Evolutionary conservation across 2,329 filamentous ascomycete species (phyloP).

Genomic region (Bipolaris oryzae): DNA sequence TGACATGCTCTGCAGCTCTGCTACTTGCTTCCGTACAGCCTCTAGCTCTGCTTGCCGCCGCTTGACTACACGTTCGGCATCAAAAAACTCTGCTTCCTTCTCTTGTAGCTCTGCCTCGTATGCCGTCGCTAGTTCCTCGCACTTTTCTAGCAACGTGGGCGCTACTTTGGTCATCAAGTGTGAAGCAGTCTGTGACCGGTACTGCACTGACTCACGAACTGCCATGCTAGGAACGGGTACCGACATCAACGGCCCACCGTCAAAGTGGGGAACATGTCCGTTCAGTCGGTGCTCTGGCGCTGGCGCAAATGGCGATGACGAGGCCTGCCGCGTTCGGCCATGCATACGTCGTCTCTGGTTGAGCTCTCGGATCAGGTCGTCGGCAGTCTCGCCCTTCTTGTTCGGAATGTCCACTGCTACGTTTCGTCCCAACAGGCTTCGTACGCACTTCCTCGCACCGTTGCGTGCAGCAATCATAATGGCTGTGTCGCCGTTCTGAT

Average conservation of each 20-base stretch:
- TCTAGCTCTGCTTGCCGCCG: constrained; percentile 73
- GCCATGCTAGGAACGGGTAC: constrained; percentile 33
- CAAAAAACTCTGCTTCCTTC: constrained; percentile 63
- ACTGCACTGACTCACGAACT: constrained; percentile 37
- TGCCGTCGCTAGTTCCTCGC: constrained; percentile 51
- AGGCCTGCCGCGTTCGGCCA: constrained; percentile 66
- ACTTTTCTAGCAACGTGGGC: constrained; percentile 59
- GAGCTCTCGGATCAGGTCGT: constrained; percentile 76
- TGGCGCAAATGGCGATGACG: constrained; percentile 67
- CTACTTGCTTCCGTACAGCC: constrained; percentile 64
- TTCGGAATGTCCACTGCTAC: constrained; percentile 85
- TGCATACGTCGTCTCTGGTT: constrained; percentile 72
- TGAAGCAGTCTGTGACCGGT: constrained; percentile 56
- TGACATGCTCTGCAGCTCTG: constrained; percentile 54
- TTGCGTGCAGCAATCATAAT: constrained; percentile 88
- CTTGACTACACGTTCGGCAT: constrained; percentile 55
- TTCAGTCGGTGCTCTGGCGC: constrained; percentile 44
- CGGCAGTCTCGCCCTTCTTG: constrained; percentile 78
- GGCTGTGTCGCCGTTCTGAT: constrained; percentile 88
- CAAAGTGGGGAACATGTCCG: constrained; percentile 30
- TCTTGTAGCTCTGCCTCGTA: constrained; percentile 79
- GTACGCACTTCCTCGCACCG: constrained; percentile 76
- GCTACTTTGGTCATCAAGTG: constrained; percentile 68
- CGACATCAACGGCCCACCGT: constrained; percentile 33
- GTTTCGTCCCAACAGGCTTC: constrained; percentile 72